Conservation (phyloP, 768 basidiomycete species). For the Exsudoporus frostii region DNA sequence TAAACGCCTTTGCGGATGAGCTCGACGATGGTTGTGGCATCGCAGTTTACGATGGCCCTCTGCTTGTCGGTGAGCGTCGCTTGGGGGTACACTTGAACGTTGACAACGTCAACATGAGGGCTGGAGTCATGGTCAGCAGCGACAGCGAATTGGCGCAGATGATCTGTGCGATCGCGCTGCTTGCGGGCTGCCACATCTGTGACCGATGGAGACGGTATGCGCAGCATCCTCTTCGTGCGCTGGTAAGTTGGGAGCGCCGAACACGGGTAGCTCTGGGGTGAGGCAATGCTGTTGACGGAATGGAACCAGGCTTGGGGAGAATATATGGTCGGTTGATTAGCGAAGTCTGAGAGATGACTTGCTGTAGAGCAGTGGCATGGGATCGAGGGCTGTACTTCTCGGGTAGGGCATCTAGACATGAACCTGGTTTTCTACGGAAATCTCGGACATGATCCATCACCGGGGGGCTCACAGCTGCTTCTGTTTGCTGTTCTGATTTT, state of each 20-base stretch:
- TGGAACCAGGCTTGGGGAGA: neutral
- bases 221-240: conserved; percentile 6
- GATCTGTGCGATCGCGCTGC: conserved; percentile 20
- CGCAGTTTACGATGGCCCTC: conserved; percentile 28
- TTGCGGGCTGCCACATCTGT: conserved; percentile 22
- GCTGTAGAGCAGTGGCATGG: conserved; percentile 12
- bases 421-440: neutral
- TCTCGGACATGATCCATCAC: neutral
- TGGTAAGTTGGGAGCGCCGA: neutral
- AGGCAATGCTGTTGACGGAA: neutral
- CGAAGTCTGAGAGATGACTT: neutral
- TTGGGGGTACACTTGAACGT: conserved; percentile 30
- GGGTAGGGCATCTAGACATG: neutral
- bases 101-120: conserved; percentile 1
- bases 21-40: conserved; percentile 28
- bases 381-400: conserved; percentile 2
- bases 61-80: conserved; percentile 23
- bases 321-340: too few relatives aligned
- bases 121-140: neutral
- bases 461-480: neutral
- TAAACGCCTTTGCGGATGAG: conserved; percentile 19
- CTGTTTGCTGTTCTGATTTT: neutral
- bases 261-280: conserved; percentile 2
- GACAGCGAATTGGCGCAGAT: conserved; percentile 9
- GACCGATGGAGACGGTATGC: neutral